These are phyloP conservation scores for Talaromyces trachyspermus DNA, from an alignment of 495 filamentous ascomycete genomes.

Conservation along the genomic window DNA sequence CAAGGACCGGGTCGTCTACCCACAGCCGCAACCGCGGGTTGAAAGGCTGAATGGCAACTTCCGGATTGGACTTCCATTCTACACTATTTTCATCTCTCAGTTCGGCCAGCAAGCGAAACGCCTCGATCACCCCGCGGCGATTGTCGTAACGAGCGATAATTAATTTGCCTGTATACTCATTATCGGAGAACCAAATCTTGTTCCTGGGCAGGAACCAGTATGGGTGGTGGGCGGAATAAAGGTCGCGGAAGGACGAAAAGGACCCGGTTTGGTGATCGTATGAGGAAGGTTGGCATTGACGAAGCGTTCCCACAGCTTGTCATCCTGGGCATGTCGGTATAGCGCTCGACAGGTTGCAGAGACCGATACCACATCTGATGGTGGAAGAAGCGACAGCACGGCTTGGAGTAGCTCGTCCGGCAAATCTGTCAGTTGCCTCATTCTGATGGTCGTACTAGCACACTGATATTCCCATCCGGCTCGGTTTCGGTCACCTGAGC, in stretches of 20 bases:
- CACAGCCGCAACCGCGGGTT: slow-evolving; percentile 60
- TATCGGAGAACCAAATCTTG: slow-evolving; percentile 83
- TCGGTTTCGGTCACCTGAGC: neutral
- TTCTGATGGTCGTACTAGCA: too few relatives aligned
- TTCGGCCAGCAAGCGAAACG: slow-evolving; percentile 65
- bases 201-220: slow-evolving; percentile 77
- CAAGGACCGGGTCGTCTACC: slow-evolving; percentile 61
- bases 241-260: slow-evolving; percentile 52
- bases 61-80: slow-evolving; percentile 54
- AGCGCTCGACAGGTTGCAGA: slow-evolving; percentile 50
- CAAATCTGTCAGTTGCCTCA: slow-evolving; percentile 33
- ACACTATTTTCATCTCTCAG: slow-evolving; percentile 42
- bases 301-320: slow-evolving; percentile 55
- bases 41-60: slow-evolving; percentile 71
- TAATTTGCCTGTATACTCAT: slow-evolving; percentile 57
- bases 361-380: slow-evolving; percentile 47
- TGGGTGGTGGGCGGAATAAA: slow-evolving; percentile 68
- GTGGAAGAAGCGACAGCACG: slow-evolving; percentile 53
- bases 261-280: slow-evolving; percentile 37
- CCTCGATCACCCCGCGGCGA: slow-evolving; percentile 67
- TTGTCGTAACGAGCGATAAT: slow-evolving; percentile 68
- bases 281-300: slow-evolving; percentile 56
- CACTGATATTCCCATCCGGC: neutral
- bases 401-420: slow-evolving; percentile 57
- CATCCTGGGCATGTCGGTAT: slow-evolving; percentile 41